Percentiles rank a stretch among this genome's conserved stretches.
Evolutionary conservation across 2,329 filamentous ascomycete genomes (phyloP).

Genomic region (Xenoacremonium recifei): DNA sequence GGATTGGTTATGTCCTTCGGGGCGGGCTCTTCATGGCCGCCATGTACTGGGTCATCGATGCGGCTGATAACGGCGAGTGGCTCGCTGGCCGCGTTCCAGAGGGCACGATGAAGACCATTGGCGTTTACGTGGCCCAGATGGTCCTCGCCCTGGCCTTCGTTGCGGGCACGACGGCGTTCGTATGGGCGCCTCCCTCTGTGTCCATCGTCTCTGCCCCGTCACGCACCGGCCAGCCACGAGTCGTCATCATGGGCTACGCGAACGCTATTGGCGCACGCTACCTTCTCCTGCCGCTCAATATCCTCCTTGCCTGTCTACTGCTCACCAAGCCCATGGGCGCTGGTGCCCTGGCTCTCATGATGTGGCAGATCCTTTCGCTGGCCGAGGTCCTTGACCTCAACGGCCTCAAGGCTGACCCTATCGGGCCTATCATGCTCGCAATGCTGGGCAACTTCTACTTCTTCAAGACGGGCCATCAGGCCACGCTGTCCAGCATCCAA

Average conservation of each 20-base stretch:
- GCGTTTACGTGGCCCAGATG: conserved; percentile 76
- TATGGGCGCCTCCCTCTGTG: conserved; percentile 83
- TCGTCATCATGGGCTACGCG: conserved; percentile 85
- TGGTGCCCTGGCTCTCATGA: conserved; percentile 75
- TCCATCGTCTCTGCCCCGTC: conserved; percentile 60
- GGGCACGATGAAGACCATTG: conserved; percentile 67
- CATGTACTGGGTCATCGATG: conserved; percentile 84
- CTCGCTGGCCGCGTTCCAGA: conserved; percentile 54
- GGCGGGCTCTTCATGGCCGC: conserved; percentile 73
- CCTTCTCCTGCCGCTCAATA: conserved; percentile 77
- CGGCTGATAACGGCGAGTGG: conserved; percentile 85
- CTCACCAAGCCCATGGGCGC: conserved; percentile 94
- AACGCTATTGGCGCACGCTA: conserved; percentile 93
- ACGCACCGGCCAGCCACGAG: conserved; percentile 47
- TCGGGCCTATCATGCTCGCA: conserved; percentile 81
- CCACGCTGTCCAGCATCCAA: conserved; percentile 81
- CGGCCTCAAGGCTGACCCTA: conserved; percentile 61
- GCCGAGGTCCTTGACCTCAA: conserved; percentile 62
- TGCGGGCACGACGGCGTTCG: conserved; percentile 80
- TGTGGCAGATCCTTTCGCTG: conserved; percentile 87
- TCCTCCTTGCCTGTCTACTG: conserved; percentile 73
- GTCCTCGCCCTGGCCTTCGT: conserved; percentile 77
- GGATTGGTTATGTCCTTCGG: conserved; percentile 80
- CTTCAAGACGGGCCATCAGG: conserved; percentile 98
- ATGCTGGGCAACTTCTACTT: conserved; percentile 92